Evolutionary conservation across 1,139 yeast species (phyloP).

Genomic region (Pichia sp.): DNA sequence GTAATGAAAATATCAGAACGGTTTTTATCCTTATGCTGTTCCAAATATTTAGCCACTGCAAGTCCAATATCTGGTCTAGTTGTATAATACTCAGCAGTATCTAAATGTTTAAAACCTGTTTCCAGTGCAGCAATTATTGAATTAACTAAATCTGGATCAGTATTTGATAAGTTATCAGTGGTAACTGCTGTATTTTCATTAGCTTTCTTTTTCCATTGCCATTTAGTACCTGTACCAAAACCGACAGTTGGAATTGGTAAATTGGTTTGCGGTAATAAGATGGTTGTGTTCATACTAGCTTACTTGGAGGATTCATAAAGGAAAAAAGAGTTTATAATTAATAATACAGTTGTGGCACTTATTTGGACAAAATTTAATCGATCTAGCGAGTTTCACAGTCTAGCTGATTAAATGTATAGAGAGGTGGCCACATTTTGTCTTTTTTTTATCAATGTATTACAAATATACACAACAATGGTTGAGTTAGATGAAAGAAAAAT

Average conservation of each 20-base stretch:
- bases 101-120: constrained; percentile 45
- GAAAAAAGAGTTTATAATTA: not conserved
- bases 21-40: constrained; percentile 31
- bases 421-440: too few relatives aligned
- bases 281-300: too few relatives aligned
- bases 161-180: constrained; percentile 24
- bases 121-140: constrained; percentile 39
- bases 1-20: constrained; percentile 51
- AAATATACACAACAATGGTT: not conserved
- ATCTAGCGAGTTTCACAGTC: too few relatives aligned
- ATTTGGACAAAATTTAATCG: too few relatives aligned
- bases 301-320: not conserved
- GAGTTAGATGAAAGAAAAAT: constrained; percentile 32
- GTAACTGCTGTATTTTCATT: constrained; percentile 19
- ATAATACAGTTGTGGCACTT: too few relatives aligned
- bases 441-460: too few relatives aligned
- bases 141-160: constrained; percentile 35
- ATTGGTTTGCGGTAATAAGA: constrained; percentile 23
- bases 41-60: constrained; percentile 31
- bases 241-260: constrained; percentile 32
- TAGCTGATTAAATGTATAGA: too few relatives aligned
- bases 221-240: constrained; percentile 56
- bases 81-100: constrained; percentile 53
- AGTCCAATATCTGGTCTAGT: constrained; percentile 52
- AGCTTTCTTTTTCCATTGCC: constrained; percentile 47